Base-by-base conservation (phyloP, 306 rosid genomes). In the Acacia melanoxylon region DNA sequence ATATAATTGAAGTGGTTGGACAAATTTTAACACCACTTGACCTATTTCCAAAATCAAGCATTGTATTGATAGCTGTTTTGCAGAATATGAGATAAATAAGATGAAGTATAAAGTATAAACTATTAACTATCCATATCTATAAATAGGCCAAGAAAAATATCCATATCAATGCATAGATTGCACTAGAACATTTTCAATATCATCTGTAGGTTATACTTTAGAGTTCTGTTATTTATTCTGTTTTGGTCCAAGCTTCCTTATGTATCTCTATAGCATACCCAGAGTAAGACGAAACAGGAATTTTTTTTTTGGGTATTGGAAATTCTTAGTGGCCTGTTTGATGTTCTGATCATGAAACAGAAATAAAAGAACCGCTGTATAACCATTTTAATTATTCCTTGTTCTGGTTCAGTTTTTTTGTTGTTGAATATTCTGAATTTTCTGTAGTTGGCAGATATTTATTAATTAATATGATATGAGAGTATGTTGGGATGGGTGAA, bases 291-390 rank as follows among this genome's bases (percentile, higher is more conserved):
- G 9, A 81, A 72, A 72, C 54, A 31, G 41, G 31, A 35, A n/a
- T n/a, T 2, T 42, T 61, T 84, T 75, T 27, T 0, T 46, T 62
- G 19, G 22, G 0, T 25, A 4, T 44, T 16, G 17, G 51, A 69
- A 37, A 20, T 4, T 41, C 52, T 68, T n/a, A 20, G 74, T 22
- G 74, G 27, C 48, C 35, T 63, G 84, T 84, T 69, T 46, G 42
- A 61, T 84, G 37, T 48, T 80, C 63, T 61, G 41, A 37, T 37
- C 37, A n/a, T 16, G 19, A 20, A n/a, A 74, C n/a, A 40, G 52
- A 61, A 62, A 80, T 84, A 76, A 41, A 72, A 80, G 52, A 75
- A 84, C 10, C 11, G 11, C 22, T 29, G n/a, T 15, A 6, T 25
- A 2, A 27, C 20, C 10, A 25, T 15, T 13, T 29, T 8, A 62